phyloP scores from a whole-genome alignment of 352 stramenopile species.

The Phytophthora parvispora region DNA sequence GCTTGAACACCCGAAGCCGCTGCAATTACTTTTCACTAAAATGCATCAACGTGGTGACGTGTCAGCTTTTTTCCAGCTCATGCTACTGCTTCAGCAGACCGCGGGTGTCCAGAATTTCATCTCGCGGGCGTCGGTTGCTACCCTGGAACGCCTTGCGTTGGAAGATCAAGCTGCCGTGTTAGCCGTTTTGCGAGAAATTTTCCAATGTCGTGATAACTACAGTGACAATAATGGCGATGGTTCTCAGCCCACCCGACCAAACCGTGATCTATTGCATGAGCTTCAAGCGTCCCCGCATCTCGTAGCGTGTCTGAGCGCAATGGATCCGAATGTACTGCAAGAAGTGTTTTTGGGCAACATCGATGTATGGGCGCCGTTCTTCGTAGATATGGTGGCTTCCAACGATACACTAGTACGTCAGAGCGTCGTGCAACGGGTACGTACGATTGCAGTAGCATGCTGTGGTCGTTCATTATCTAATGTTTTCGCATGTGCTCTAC shows the following conservation, averaged over 20 bases:
- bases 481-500: neutral
- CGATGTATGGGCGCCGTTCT: slow-evolving; percentile 72
- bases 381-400: slow-evolving; percentile 63
- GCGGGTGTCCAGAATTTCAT: slow-evolving; percentile 70
- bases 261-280: slow-evolving; percentile 63
- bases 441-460: neutral
- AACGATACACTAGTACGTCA: slow-evolving; percentile 70
- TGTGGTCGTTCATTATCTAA: slow-evolving; percentile 6
- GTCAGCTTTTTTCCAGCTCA: slow-evolving; percentile 67
- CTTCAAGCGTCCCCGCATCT: slow-evolving; percentile 65
- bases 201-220: slow-evolving; percentile 34
- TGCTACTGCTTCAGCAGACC: slow-evolving; percentile 72
- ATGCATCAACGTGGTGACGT: slow-evolving; percentile 66
- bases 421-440: slow-evolving; percentile 53
- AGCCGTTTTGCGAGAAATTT: slow-evolving; percentile 61
- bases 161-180: slow-evolving; percentile 68
- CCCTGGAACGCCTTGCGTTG: slow-evolving; percentile 65
- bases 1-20: slow-evolving; percentile 60
- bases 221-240: slow-evolving; percentile 14
- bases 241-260: slow-evolving; percentile 14
- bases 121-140: slow-evolving; percentile 54
- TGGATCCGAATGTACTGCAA: slow-evolving; percentile 68
- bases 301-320: slow-evolving; percentile 65
- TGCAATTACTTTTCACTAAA: slow-evolving; percentile 73
- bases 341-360: slow-evolving; percentile 74